Evolutionary conservation across 805 yeast genomes (phyloP).

Genomic region (Yamadazyma olivae): DNA sequence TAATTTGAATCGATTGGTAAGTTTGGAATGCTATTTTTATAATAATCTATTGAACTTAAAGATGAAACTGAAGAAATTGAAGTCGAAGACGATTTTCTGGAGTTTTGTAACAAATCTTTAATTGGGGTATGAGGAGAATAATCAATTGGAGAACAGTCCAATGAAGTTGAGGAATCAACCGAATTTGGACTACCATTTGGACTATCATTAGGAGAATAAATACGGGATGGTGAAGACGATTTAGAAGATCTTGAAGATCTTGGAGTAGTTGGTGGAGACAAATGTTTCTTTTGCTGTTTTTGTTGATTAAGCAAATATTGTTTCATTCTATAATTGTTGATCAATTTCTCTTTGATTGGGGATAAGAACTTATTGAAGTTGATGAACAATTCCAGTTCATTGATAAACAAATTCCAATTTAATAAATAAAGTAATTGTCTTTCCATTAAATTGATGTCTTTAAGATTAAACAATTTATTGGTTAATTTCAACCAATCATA

Average conservation of each 20-base stretch:
- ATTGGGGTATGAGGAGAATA: neutral
- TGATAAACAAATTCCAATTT: constrained; percentile 64
- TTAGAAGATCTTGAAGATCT: neutral
- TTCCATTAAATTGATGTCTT: constrained; percentile 79
- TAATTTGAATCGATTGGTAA: neutral
- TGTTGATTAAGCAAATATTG: constrained; percentile 12
- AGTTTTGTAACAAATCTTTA: neutral
- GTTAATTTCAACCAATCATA: constrained; percentile 78
- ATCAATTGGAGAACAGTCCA: neutral
- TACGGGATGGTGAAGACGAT: constrained; percentile 1
- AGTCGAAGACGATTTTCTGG: neutral
- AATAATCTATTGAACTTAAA: constrained; percentile 1
- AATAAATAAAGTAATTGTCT: constrained; percentile 66
- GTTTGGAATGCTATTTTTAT: neutral
- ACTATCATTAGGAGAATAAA: neutral
- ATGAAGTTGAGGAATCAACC: constrained; percentile 5
- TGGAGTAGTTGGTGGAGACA: constrained; percentile 1
- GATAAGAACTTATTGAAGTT: constrained; percentile 46
- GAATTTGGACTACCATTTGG: constrained; percentile 9
- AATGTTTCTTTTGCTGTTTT: constrained; percentile 8
- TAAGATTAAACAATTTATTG: constrained; percentile 63
- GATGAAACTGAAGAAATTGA: constrained; percentile 9
- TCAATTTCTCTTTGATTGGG: constrained; percentile 46
- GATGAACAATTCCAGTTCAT: constrained; percentile 40
- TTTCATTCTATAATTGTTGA: constrained; percentile 32